A percentile compares a stretch with the other conserved stretches of the same genome.
phyloP scores from a whole-genome alignment of 2,329 filamentous ascomycete genomes.

The Alternaria sp. region DNA sequence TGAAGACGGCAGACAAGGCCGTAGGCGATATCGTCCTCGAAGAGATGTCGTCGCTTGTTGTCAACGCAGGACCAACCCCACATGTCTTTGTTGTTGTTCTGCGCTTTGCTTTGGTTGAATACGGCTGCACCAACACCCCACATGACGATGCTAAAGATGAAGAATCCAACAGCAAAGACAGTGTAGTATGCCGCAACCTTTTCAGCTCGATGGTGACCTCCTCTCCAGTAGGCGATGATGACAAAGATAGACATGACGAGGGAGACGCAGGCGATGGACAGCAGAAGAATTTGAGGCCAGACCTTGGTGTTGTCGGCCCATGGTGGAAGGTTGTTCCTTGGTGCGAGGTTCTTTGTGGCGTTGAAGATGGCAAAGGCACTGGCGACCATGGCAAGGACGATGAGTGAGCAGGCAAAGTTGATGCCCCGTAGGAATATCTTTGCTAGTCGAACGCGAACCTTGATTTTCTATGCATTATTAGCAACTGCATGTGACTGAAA shows the following conservation, averaged over 20 bases:
- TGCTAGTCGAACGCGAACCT: slow-evolving; percentile 86
- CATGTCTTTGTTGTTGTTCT: slow-evolving; percentile 80
- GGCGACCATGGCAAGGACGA: slow-evolving; percentile 88
- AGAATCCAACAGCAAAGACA: slow-evolving; percentile 89
- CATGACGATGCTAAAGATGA: slow-evolving; percentile 89
- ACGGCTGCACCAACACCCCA: slow-evolving; percentile 88
- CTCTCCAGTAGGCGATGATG: slow-evolving; percentile 84
- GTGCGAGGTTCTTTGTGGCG: slow-evolving; percentile 75
- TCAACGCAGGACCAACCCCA: slow-evolving; percentile 99
- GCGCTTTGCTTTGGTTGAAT: slow-evolving; percentile 78
- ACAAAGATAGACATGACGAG: slow-evolving; percentile 79
- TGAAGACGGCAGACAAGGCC: slow-evolving; percentile 88
- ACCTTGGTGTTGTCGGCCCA: slow-evolving; percentile 81
- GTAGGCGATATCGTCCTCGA: slow-evolving; percentile 83
- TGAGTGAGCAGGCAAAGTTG: slow-evolving; percentile 96
- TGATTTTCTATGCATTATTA: slow-evolving; percentile 76
- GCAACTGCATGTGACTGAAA: slow-evolving; percentile 4
- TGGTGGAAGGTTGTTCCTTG: slow-evolving; percentile 79
- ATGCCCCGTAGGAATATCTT: slow-evolving; percentile 95
- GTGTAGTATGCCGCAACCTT: slow-evolving; percentile 97
- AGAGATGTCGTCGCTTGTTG: slow-evolving; percentile 80
- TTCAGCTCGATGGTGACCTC: slow-evolving; percentile 86
- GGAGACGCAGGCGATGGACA: slow-evolving; percentile 80
- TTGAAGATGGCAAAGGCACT: slow-evolving; percentile 94
- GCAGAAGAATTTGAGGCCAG: slow-evolving; percentile 89